Conservation (phyloP, 2,329 filamentous ascomycete species). For the Emmonsia crescens region DNA sequence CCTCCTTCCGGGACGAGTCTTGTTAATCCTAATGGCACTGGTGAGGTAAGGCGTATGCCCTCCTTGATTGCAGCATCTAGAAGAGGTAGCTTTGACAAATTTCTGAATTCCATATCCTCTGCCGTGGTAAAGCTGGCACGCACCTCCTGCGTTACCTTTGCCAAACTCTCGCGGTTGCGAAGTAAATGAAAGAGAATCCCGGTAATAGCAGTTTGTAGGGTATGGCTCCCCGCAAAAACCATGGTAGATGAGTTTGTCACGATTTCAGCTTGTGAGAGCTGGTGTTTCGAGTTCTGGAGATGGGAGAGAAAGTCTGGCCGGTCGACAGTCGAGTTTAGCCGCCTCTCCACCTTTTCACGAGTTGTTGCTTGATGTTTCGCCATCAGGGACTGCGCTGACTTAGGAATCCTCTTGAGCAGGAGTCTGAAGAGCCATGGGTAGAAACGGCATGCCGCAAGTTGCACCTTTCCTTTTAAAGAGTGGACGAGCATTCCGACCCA, state of each 20-base stretch:
- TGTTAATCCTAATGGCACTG: conserved; percentile 18
- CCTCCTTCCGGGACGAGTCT: conserved; percentile 17
- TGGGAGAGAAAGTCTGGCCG: too few relatives aligned
- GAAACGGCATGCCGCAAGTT: background rate
- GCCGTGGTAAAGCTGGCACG: too few relatives aligned
- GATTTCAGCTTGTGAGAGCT: too few relatives aligned
- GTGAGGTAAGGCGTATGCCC: conserved; percentile 9
- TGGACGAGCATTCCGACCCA: conserved; percentile 31
- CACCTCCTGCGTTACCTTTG: background rate
- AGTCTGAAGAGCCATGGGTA: background rate
- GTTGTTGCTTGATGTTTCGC: background rate
- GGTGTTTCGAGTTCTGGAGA: too few relatives aligned
- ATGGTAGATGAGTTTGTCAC: background rate
- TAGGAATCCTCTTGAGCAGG: background rate
- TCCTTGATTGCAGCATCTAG: background rate
- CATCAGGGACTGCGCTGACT: background rate
- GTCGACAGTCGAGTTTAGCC: too few relatives aligned
- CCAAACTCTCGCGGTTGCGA: background rate
- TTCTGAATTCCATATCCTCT: too few relatives aligned
- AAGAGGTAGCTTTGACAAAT: too few relatives aligned
- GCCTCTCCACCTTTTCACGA: background rate
- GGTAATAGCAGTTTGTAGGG: background rate
- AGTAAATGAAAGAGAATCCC: background rate
- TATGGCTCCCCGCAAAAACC: background rate
- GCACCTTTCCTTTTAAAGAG: conserved; percentile 14